Evolutionary conservation across 2,329 filamentous ascomycete species (phyloP).

Genomic region (Biscogniauxia marginata): DNA sequence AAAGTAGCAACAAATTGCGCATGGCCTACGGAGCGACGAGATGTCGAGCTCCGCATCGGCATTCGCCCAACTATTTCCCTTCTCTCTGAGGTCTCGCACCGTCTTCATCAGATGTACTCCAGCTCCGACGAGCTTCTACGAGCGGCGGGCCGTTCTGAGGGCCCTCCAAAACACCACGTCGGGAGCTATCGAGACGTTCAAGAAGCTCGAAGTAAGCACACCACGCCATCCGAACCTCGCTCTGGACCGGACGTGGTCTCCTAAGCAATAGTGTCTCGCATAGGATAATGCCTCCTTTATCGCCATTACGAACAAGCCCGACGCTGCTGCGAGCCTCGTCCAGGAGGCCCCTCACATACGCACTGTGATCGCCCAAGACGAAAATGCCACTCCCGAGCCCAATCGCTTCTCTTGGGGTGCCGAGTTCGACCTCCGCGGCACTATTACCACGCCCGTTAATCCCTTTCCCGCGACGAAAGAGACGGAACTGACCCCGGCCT

Average conservation of each 20-base stretch:
- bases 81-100: conserved; percentile 29
- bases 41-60: conserved; percentile 24
- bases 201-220: conserved; percentile 40
- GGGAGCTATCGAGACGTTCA: conserved; percentile 50
- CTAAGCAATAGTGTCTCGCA: background rate
- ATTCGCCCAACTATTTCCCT: conserved; percentile 29
- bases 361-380: conserved; percentile 33
- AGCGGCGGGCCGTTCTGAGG: conserved; percentile 55
- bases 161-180: conserved; percentile 40
- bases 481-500: conserved; percentile 17
- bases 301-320: conserved; percentile 43
- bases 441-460: conserved; percentile 27
- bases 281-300: conserved; percentile 51
- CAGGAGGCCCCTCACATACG: conserved; percentile 48
- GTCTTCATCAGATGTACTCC: conserved; percentile 53
- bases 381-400: conserved; percentile 1
- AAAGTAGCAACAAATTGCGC: background rate
- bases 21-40: conserved; percentile 3
- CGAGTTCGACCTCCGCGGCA: conserved; percentile 20
- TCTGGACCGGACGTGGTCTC: background rate
- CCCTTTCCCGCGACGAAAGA: conserved; percentile 13
- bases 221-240: background rate
- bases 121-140: conserved; percentile 48
- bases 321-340: conserved; percentile 41
- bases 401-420: conserved; percentile 26